Percentiles rank a stretch among this genome's conserved stretches.
These are phyloP conservation scores for Myriosclerotinia curreyana DNA, from an alignment of 2,329 filamentous ascomycete species.

Conservation along the genomic window DNA sequence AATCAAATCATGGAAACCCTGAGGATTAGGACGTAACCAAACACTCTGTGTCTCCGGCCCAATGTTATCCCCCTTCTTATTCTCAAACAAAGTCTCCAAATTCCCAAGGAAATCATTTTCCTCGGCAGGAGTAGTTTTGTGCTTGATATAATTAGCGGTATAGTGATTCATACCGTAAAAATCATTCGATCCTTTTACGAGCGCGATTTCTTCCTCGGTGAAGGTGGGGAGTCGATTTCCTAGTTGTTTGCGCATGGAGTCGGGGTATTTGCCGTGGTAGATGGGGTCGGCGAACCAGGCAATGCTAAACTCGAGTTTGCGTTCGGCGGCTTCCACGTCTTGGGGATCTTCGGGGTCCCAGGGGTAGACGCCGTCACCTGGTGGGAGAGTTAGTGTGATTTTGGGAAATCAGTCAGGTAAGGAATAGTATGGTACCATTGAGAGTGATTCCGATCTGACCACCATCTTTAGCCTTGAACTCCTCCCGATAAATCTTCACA, in stretches of 20 bases:
- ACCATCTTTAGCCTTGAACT: constrained; percentile 69
- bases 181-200: constrained; percentile 85
- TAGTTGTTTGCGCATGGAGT: constrained; percentile 77
- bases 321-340: constrained; percentile 72
- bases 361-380: constrained; percentile 74
- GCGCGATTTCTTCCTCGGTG: constrained; percentile 65
- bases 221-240: constrained; percentile 73
- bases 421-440: constrained; percentile 55
- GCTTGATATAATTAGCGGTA: constrained; percentile 81
- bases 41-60: constrained; percentile 78
- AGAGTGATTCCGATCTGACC: constrained; percentile 85
- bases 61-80: constrained; percentile 70
- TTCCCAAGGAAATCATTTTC: constrained; percentile 71
- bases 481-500: constrained; percentile 77
- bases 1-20: constrained; percentile 74
- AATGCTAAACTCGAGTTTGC: constrained; percentile 84
- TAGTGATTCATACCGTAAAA: constrained; percentile 97
- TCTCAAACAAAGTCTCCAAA: constrained; percentile 67
- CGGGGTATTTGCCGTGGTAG: constrained; percentile 81
- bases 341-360: constrained; percentile 74
- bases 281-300: constrained; percentile 87
- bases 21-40: constrained; percentile 74
- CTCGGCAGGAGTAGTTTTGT: constrained; percentile 59
- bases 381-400: not conserved
- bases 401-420: no score